These are phyloP conservation scores for Talinum fruticosum DNA, from an alignment of 148 eudicot species.

Conservation along the genomic window DNA sequence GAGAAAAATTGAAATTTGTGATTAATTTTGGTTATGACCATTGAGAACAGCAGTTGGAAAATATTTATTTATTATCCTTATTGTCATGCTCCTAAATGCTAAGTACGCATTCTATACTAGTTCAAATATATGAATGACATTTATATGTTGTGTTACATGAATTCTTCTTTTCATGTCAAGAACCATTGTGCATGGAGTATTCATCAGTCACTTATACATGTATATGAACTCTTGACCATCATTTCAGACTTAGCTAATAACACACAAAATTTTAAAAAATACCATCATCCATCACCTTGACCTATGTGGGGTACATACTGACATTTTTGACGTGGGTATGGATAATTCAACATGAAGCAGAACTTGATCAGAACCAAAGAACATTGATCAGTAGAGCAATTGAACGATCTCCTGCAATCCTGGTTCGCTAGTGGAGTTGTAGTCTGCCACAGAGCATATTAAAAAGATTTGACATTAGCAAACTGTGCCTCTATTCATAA, in stretches of 20 bases:
- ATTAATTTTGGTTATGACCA: background rate
- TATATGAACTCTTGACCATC: background rate
- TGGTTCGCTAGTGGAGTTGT: slow-evolving; percentile 35
- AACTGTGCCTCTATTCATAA: background rate
- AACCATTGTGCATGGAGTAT: background rate
- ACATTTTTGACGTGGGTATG: background rate
- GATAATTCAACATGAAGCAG: background rate
- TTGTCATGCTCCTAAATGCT: background rate
- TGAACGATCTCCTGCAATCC: background rate
- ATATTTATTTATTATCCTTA: too few species aligned
- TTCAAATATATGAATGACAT: too few species aligned
- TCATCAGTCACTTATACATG: background rate
- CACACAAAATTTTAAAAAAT: background rate
- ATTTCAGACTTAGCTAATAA: background rate
- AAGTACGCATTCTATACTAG: too few species aligned
- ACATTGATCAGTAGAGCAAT: background rate
- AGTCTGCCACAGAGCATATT: slow-evolving; percentile 27
- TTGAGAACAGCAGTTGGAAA: background rate
- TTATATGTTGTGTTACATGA: background rate
- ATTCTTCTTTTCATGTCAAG: background rate
- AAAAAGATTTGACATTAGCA: background rate
- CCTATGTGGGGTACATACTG: background rate
- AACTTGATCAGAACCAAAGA: background rate
- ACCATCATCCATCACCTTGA: background rate
- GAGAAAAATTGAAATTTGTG: too few species aligned